Evolutionary conservation across 2,329 filamentous ascomycete genomes (phyloP), one percentile per base, ranked within the genome.

Genomic region (Lojkania enalia): DNA sequence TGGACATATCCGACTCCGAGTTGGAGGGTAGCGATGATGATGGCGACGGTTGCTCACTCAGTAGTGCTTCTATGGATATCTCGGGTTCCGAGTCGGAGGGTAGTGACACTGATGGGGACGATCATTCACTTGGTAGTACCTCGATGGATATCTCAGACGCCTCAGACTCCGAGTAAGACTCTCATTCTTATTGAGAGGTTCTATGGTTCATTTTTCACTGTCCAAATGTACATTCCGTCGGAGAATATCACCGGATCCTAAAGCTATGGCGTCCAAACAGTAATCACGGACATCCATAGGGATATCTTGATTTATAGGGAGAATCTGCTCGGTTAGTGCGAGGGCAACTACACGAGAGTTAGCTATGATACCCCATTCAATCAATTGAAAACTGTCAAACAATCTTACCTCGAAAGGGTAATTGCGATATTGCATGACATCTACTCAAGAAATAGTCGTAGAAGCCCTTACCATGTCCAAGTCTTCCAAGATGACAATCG

Each of bases 401-500:
- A 52, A 61, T 67, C 77, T 73, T 72, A 85, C 82, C 79, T 58
- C 84, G 77, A 73, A 79, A 77, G 57, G 80, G 81, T 73, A 79
- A 81, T 54, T 57, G 58, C 70, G 69, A 67, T 53, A 60, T 62
- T 54, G 70, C 69, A 70, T 78, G 67, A 79, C 91, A 95, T 57
- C 86, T 83, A 61, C 86, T 82, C 64, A 99, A 74, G 70, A 96
- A 99, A 69, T 85, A 87, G 74, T 99, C 94, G 76, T 99, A 99
- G 74, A 95, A 99, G 21, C 94, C 94, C 70, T 90, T 95, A 44
- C 94, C 94, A 70, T 99, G 94, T 30, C 94, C 94, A 15, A 97
- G 79, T 58, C 94, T 81, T 55, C 86, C 82, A 49, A 94, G 80
- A 11, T 74, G 74, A 2, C 76, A 76, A 67, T 96, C 91, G 70